These are phyloP conservation scores for Diospyros kaki DNA, from an alignment of 148 eudicot species.

Conservation along the genomic window DNA sequence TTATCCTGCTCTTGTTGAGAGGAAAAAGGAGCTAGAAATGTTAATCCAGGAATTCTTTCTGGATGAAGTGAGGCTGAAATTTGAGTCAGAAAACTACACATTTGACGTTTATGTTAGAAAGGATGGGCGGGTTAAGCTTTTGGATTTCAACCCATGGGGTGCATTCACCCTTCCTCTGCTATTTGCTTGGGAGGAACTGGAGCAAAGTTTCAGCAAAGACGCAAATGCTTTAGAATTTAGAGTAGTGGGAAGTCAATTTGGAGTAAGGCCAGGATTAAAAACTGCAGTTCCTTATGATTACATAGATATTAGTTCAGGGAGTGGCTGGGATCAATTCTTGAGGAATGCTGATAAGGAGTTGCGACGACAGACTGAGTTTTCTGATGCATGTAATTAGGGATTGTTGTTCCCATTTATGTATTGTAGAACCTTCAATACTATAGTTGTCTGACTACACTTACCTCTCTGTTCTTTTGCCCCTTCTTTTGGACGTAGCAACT, in stretches of 20 bases:
- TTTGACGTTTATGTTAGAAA: conserved; percentile 74
- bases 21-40: conserved; percentile 37
- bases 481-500: no score
- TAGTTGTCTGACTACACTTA: no score
- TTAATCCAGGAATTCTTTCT: conserved; percentile 49
- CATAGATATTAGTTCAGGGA: conserved; percentile 77
- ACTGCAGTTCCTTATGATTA: conserved; percentile 93
- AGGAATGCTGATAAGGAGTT: conserved; percentile 63
- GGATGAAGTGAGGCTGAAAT: conserved; percentile 41
- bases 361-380: conserved; percentile 37
- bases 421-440: no score
- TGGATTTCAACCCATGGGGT: conserved; percentile 94
- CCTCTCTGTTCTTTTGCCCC: no score
- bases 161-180: conserved; percentile 70
- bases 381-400: conserved; percentile 40
- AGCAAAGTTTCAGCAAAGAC: conserved; percentile 21
- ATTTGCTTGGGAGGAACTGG: conserved; percentile 84
- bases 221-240: conserved; percentile 46
- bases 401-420: not conserved
- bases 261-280: conserved; percentile 77
- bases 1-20: conserved; percentile 59
- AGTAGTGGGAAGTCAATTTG: conserved; percentile 62
- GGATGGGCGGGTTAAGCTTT: conserved; percentile 56
- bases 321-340: conserved; percentile 93
- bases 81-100: conserved; percentile 64